Conservation (phyloP, 306 rosid genomes). For the Nissolia schottii region DNA sequence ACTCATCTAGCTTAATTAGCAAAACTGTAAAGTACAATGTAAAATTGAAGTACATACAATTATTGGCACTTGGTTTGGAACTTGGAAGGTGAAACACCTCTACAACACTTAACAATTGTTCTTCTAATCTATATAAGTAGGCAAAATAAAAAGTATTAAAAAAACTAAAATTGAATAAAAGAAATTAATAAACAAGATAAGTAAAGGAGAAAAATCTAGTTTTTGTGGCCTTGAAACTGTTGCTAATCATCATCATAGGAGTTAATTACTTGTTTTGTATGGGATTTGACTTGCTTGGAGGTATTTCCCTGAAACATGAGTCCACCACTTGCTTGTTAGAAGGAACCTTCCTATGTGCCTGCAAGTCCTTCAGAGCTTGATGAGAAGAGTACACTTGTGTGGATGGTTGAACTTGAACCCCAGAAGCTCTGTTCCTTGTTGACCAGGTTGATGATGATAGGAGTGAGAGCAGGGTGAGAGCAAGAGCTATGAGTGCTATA, state of each 20-base stretch:
- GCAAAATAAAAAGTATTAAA: neutral
- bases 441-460: constrained; percentile 32
- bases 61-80: no score
- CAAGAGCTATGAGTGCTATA: constrained; percentile 40
- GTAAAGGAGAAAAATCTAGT: neutral
- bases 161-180: neutral
- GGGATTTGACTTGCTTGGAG: constrained; percentile 57
- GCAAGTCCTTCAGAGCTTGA: constrained; percentile 31
- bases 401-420: constrained; percentile 21
- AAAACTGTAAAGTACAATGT: constrained; percentile 20
- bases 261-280: constrained; percentile 55
- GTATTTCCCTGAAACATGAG: constrained; percentile 49
- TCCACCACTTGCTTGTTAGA: constrained; percentile 37
- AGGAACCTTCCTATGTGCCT: constrained; percentile 24
- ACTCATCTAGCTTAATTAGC: neutral
- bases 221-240: constrained; percentile 19
- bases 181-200: neutral
- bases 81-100: no score
- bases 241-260: constrained; percentile 1
- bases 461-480: constrained; percentile 33
- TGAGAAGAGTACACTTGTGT: constrained; percentile 23
- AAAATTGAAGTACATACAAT: constrained; percentile 16
- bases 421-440: constrained; percentile 13
- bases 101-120: neutral
- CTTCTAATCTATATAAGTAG: neutral